Conservation (phyloP, 2,329 filamentous ascomycete genomes). For the Neopestalotiopsis sp. region DNA sequence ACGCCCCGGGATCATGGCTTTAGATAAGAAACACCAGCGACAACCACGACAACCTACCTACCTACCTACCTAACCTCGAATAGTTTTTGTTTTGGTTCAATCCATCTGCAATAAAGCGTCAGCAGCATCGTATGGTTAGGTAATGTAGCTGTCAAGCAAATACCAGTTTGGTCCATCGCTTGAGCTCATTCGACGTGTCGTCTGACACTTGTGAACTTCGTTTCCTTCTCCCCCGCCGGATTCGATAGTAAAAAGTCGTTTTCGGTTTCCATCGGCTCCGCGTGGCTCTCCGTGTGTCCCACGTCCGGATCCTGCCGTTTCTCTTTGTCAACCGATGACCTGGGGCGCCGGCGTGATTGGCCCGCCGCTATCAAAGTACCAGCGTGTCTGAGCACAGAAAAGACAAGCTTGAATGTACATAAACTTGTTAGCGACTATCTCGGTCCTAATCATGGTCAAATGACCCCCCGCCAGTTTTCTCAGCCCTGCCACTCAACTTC, state of each 20-base stretch:
- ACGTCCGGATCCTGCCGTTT: slow-evolving; percentile 8
- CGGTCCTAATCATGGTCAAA: not conserved
- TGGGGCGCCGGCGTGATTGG: slow-evolving; percentile 1
- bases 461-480: not conserved
- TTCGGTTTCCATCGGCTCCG: slow-evolving; percentile 17
- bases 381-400: not conserved
- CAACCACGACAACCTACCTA: not conserved
- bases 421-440: not conserved
- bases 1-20: not conserved
- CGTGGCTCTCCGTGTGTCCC: not conserved
- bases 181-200: not conserved
- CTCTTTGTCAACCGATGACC: slow-evolving; percentile 15
- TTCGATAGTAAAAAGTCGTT: no score
- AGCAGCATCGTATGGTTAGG: not conserved
- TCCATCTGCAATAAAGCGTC: not conserved
- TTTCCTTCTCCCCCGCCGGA: not conserved
- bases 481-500: not conserved
- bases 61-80: not conserved
- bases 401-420: not conserved
- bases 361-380: not conserved
- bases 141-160: not conserved
- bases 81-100: not conserved
- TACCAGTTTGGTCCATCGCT: not conserved
- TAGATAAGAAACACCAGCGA: not conserved
- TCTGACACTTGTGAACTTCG: not conserved